Evolutionary conservation across 1,284 basidiomycete genomes (phyloP), one percentile per base, ranked within the genome.

Genomic region (Vanrija humicola): DNA sequence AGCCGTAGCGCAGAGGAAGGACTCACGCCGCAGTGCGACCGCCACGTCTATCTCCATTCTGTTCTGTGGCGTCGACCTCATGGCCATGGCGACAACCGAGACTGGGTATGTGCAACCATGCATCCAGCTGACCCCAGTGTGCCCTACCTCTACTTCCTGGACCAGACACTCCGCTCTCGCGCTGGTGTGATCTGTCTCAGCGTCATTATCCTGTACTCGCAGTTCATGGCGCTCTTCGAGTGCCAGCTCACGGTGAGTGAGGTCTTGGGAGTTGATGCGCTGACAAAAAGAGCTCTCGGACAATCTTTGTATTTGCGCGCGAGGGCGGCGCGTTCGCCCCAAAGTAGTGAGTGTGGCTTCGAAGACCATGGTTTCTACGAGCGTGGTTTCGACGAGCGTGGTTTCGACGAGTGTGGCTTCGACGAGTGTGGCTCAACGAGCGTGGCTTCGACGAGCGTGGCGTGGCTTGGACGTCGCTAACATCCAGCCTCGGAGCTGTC

Each of bases 311-410:
- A 5, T 52, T 52, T n/a, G 51, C 51, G 14, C 51, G 51, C 3
- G 51, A 52, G 45, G 51, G 51, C 28, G 51, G 51, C 26, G 51
- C 51, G 9, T 52, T 52, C 45, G 28, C 42, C 23, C 51, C 51
- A 18, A 47, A 38, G 14, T 21, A 23, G 46, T 47, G 29, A 19
- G 46, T 38, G 5, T 34, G n/a, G 7, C 5, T 9, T 14, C 21
- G 21, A 23, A 23, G 21, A 23, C 3, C 21, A 5, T 23, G 21
- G 3, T 23, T 23, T 23, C 21, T 2, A 23, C 21, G 21, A 23
- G 21, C 21, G 21, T 23, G 21, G 21, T 5, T 23, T 23, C 21
- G 21, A 23, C 21, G 21, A 23, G 21, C 21, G 21, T 23, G 21
- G 21, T 5, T 23, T 23, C 5, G 21, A 5, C 21, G 21, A 23